Conservation (phyloP, 768 basidiomycete species). For the Leccinum disarticulatum region DNA sequence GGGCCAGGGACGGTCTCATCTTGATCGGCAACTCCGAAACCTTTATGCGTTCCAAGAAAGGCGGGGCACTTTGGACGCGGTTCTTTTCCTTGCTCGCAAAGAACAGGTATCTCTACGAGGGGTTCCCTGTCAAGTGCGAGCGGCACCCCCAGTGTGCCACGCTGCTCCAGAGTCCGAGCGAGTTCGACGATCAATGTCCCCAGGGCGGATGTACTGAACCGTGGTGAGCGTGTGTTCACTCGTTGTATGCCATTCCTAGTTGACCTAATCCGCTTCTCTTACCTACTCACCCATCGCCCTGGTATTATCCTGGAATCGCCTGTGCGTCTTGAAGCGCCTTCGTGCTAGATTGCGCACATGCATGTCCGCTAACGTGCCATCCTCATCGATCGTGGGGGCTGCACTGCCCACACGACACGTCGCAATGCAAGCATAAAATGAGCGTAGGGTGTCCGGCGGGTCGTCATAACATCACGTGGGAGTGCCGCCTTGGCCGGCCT, state of each 20-base stretch:
- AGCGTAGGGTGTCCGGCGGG: constrained; percentile 38
- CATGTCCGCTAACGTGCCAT: constrained; percentile 62
- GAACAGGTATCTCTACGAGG: neutral
- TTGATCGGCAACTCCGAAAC: constrained; percentile 56
- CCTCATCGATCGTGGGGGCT: constrained; percentile 42
- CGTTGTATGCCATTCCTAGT: no score
- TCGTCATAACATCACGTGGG: constrained; percentile 43
- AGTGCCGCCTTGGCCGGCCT: constrained; percentile 41
- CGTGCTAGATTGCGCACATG: constrained; percentile 35
- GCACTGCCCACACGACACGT: constrained; percentile 17
- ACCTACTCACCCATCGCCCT: no score
- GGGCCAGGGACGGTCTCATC: constrained; percentile 62
- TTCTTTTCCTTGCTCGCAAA: constrained; percentile 9
- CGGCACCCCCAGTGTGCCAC: constrained; percentile 45
- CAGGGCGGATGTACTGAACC: constrained; percentile 61
- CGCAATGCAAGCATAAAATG: constrained; percentile 43
- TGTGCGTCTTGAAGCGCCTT: constrained; percentile 3
- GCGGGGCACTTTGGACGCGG: constrained; percentile 9
- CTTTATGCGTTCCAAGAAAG: constrained; percentile 8
- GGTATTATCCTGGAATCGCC: neutral
- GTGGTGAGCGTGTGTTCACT: constrained; percentile 43
- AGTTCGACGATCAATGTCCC: constrained; percentile 54
- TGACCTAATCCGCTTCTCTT: no score
- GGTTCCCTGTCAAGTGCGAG: constrained; percentile 57
- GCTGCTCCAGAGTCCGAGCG: constrained; percentile 38